Conservation (phyloP, 2,329 filamentous ascomycete genomes). For the Sarocladiaceae sp. region DNA sequence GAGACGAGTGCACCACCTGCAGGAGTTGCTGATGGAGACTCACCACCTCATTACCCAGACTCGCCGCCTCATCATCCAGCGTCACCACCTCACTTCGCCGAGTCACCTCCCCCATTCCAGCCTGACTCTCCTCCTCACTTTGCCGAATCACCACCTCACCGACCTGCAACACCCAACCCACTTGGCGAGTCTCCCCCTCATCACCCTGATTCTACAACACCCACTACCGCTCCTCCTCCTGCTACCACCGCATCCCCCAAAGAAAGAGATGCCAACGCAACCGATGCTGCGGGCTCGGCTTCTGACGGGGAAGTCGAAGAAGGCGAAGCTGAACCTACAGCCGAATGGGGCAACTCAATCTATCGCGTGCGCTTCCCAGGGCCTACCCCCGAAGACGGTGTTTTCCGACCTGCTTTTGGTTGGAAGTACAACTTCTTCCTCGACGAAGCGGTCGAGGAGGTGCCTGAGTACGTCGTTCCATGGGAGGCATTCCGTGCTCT, state of each 20-base stretch:
- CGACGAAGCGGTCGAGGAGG: constrained; percentile 90
- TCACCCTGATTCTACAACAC: constrained; percentile 10
- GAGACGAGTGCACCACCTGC: constrained; percentile 4
- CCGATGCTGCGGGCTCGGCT: constrained; percentile 12
- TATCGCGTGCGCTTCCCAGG: constrained; percentile 87
- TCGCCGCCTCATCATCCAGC: not conserved
- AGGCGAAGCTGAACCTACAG: constrained; percentile 55
- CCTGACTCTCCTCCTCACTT: constrained; percentile 2
- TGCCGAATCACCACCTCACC: not conserved
- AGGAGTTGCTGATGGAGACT: not conserved
- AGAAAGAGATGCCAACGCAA: constrained; percentile 23
- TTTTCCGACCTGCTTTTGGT: constrained; percentile 90
- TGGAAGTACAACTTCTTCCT: constrained; percentile 99
- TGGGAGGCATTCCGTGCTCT: constrained; percentile 96
- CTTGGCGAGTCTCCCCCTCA: constrained; percentile 1
- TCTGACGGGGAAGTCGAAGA: constrained; percentile 48
- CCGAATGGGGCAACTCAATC: constrained; percentile 88
- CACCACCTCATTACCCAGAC: constrained; percentile 3
- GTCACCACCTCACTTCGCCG: constrained; percentile 8
- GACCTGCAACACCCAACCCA: not conserved
- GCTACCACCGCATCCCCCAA: constrained; percentile 20
- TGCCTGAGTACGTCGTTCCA: constrained; percentile 95
- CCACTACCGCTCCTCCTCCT: constrained; percentile 13
- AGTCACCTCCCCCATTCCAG: constrained; percentile 1
- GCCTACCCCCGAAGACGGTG: constrained; percentile 73